These are phyloP conservation scores for Athelia psychrophila DNA, from an alignment of 1,284 basidiomycete species.

Conservation along the genomic window DNA sequence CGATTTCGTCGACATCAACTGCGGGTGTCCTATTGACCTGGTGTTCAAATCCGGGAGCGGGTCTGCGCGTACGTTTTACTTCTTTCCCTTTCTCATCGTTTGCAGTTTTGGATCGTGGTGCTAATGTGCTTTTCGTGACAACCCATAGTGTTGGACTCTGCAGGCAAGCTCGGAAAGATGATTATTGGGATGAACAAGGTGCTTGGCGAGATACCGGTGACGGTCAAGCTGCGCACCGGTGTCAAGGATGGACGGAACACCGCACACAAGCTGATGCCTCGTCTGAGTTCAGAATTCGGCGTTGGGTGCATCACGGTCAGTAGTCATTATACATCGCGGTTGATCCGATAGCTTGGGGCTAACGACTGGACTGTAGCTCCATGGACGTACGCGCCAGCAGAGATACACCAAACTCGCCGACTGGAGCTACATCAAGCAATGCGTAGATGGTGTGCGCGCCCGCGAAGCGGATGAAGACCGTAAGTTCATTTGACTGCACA, in stretches of 20 bases:
- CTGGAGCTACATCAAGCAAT: slow-evolving; percentile 89
- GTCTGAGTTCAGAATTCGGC: slow-evolving; percentile 78
- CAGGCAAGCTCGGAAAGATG: slow-evolving; percentile 83
- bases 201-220: slow-evolving; percentile 91
- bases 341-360: neutral
- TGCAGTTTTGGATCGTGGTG: neutral
- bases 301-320: slow-evolving; percentile 77
- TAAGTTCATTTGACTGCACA: no score
- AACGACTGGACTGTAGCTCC: slow-evolving; percentile 56
- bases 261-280: slow-evolving; percentile 90
- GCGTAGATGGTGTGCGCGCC: slow-evolving; percentile 83
- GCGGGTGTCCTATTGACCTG: slow-evolving; percentile 96
- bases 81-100: neutral
- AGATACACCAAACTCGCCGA: slow-evolving; percentile 86
- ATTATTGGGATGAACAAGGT: slow-evolving; percentile 91
- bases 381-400: slow-evolving; percentile 91
- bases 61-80: slow-evolving; percentile 66
- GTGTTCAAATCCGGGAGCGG: slow-evolving; percentile 93
- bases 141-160: slow-evolving; percentile 85
- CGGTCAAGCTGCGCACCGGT: slow-evolving; percentile 92
- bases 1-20: slow-evolving; percentile 95
- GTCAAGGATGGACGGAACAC: slow-evolving; percentile 85
- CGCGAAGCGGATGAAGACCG: slow-evolving; percentile 73
- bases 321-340: neutral
- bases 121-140: no score